Evolutionary conservation across 179 eudicot species (phyloP), one percentile per base, ranked within the genome.

Genomic region (Sideroxylon spinosum): DNA sequence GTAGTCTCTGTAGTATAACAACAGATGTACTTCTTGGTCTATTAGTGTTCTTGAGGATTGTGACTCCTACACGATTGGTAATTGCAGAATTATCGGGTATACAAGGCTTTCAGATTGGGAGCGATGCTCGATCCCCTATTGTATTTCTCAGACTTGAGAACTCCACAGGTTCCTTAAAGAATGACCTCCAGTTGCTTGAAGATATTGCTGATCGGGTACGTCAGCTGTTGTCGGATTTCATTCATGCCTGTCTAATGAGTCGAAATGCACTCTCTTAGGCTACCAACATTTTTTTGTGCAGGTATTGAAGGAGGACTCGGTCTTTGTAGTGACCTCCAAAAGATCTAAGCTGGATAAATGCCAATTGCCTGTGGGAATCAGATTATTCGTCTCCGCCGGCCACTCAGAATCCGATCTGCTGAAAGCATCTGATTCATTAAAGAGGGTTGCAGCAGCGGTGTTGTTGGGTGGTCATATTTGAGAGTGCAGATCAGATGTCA

Each of bases 331-430:
- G 46, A 81, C 87, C 77, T 87, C 95, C 13, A 92, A 84, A 81
- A 86, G 91, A 81, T 92, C 98, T 6, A 86, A 86, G 16, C 85
- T 90, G 17, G 98, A 93, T 77, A 93, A 85, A 77, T 93, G 97
- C 76, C 87, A 81, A 71, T 68, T 93, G 59, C 91, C 97, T 20
- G 79, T 84, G 44, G 98, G 97, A 61, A 85, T 93, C 73, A 89
- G 84, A 85, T 77, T 92, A 71, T 90, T 86, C 37, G 89, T 90
- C 71, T 93, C 98, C 7, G 92, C 97, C 77, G 93, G 81, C 22
- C 98, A 92, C 79, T 84, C 95, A 6, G 88, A 93, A 79, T 76
- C 89, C 62, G 98, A 93, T 87, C 68, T 93, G 75, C 72, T 59
- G 32, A 86, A 84, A 85, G 91, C 87, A 52, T 84, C 80, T 71